phyloP scores from a whole-genome alignment of 768 basidiomycete species.

The Leucocoprinus birnbaumii region DNA sequence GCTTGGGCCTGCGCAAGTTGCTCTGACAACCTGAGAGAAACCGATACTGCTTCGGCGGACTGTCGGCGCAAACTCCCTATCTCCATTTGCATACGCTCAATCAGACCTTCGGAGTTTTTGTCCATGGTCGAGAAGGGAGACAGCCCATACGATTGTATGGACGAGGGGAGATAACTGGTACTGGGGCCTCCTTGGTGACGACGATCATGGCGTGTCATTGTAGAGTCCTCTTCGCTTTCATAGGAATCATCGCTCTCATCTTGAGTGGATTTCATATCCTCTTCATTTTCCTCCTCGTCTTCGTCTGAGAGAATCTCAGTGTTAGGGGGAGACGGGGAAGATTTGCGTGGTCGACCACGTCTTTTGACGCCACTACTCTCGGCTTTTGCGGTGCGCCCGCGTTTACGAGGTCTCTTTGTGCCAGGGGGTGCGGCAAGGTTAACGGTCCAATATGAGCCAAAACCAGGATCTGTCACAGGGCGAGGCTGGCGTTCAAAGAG shows the following conservation, averaged over 20 bases:
- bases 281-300: conserved; percentile 41
- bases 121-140: conserved; percentile 40
- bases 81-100: conserved; percentile 68
- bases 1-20: conserved; percentile 66
- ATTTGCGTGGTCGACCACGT: conserved; percentile 10
- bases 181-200: not conserved
- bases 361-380: conserved; percentile 7
- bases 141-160: conserved; percentile 33
- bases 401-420: conserved; percentile 81
- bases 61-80: conserved; percentile 61
- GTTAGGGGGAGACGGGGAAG: conserved; percentile 8
- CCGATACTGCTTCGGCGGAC: conserved; percentile 64
- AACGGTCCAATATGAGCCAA: conserved; percentile 91
- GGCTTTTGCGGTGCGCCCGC: conserved; percentile 43
- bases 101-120: conserved; percentile 34
- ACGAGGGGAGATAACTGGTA: conserved; percentile 15
- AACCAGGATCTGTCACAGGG: conserved; percentile 82
- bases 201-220: conserved; percentile 18
- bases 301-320: conserved; percentile 25
- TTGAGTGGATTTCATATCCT: conserved; percentile 26
- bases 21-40: conserved; percentile 63
- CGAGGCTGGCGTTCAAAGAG: conserved; percentile 81
- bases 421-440: conserved; percentile 82
- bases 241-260: conserved; percentile 48
- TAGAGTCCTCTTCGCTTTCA: conserved; percentile 69